phyloP scores from a whole-genome alignment of 176 grass and related monocot genomes.

The Cymbopogon citratus region DNA sequence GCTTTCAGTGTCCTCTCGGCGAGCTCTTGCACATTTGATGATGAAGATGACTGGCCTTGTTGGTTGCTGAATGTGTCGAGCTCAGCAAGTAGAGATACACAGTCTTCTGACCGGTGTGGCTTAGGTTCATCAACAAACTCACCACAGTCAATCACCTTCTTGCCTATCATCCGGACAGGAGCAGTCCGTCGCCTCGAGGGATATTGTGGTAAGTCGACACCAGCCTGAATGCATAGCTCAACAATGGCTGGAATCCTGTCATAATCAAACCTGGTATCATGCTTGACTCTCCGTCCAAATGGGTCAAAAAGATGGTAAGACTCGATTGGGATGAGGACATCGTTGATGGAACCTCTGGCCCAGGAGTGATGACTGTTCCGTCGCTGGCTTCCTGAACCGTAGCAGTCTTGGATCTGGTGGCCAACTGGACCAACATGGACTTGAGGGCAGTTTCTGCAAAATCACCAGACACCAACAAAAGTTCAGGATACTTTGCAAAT shows the following conservation, averaged over 20 bases:
- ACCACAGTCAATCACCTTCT: constrained; percentile 73
- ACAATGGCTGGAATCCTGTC: constrained; percentile 84
- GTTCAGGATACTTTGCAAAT: constrained; percentile 3
- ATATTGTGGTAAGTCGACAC: constrained; percentile 72
- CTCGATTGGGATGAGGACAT: constrained; percentile 73
- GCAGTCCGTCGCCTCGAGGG: constrained; percentile 65
- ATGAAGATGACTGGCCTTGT: constrained; percentile 14
- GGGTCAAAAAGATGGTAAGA: constrained; percentile 92
- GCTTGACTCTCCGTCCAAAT: constrained; percentile 80
- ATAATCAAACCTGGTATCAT: constrained; percentile 81
- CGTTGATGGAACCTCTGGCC: constrained; percentile 74
- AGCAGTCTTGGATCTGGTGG: constrained; percentile 77
- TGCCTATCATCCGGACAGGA: constrained; percentile 83
- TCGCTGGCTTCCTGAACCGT: constrained; percentile 60
- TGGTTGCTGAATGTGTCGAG: constrained; percentile 65
- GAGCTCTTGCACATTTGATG: constrained; percentile 45
- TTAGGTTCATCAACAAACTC: constrained; percentile 69
- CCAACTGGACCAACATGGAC: constrained; percentile 77
- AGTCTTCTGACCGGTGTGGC: constrained; percentile 52
- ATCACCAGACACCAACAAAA: constrained; percentile 3
- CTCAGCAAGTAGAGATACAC: constrained; percentile 58
- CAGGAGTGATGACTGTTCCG: constrained; percentile 74
- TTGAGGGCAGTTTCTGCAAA: constrained; percentile 76
- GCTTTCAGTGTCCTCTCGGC: constrained; percentile 72
- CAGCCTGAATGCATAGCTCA: constrained; percentile 93